These are phyloP conservation scores for Camelina laxa DNA, from an alignment of 345 rosid species.

Conservation along the genomic window DNA sequence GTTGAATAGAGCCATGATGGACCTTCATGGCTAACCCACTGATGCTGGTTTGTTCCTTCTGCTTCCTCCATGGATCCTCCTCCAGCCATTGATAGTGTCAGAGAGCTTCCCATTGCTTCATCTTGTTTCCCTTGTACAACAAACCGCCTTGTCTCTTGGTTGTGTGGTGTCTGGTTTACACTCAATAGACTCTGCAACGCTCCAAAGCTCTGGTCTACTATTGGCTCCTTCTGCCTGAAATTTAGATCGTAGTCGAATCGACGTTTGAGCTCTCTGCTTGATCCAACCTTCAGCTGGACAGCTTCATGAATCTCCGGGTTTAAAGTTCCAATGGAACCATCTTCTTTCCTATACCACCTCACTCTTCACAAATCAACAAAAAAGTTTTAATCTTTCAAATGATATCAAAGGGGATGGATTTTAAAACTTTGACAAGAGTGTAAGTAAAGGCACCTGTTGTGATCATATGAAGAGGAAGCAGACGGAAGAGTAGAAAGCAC, in stretches of 20 bases:
- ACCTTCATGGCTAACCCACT: conserved; percentile 42
- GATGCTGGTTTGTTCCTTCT: conserved; percentile 45
- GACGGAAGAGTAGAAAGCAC: conserved; percentile 40
- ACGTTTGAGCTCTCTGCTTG: conserved; percentile 43
- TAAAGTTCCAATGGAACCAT: conserved; percentile 46
- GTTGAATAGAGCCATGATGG: conserved; percentile 48
- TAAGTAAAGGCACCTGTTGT: conserved; percentile 55
- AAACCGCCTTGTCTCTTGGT: conserved; percentile 69
- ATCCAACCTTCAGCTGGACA: conserved; percentile 41
- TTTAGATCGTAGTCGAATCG: conserved; percentile 21
- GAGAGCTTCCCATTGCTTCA: conserved; percentile 48
- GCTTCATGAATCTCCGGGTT: conserved; percentile 51
- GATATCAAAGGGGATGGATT: neutral
- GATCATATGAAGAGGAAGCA: conserved; percentile 49
- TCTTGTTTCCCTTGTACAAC: conserved; percentile 61
- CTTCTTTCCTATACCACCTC: conserved; percentile 80
- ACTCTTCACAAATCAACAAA: conserved; percentile 58
- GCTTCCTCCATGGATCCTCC: conserved; percentile 51
- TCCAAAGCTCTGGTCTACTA: conserved; percentile 47
- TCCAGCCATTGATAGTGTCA: conserved; percentile 69
- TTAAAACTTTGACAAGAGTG: neutral
- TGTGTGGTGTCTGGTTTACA: conserved; percentile 44
- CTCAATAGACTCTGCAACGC: conserved; percentile 43
- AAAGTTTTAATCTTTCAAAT: conserved; percentile 21
- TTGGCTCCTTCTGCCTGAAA: conserved; percentile 43